Base-by-base conservation (phyloP, 257 asterid species). In the Penstemon barbatus region DNA sequence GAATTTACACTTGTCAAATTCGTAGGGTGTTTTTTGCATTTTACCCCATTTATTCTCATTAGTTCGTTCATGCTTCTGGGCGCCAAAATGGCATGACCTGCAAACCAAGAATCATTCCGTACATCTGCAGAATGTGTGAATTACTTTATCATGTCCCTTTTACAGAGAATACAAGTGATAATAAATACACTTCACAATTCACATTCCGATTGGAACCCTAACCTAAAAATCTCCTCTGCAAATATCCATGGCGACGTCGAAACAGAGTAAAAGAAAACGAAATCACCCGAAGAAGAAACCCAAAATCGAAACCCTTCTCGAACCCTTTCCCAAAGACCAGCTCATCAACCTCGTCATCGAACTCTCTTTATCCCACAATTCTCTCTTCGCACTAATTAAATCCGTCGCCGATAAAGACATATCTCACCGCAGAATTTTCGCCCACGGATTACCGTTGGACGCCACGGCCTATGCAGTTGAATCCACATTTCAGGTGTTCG, bases 381-480 rank as follows among this genome's bases (percentile, higher is more conserved):
- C 85, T 25, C 83, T 90, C 61, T 53, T 75, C 66, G 54, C 75
- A 74, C 75, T 74, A 36, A 59, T 93, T 70, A 78, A 73, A 50
- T 76, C 90, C 52, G 63, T 77, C 63, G 96, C 91, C 53, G 90
- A 87, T 63, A 79, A 72, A 33, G 96, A 92, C 57, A 72, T 88
- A 70, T 78, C 89, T 57, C 95, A 85, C 65, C 80, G 93, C 58
- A 92, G 88, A 69, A 62, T 92, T 37, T 92, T 92, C 68, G 77
- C 90, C 8, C 83, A 88, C 84, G 96, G 98, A 66, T 87, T 92
- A 52, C 82, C 83, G 8, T 87, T 88, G 83, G 95, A 90, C 19
- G 70, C 89, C 63, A 86, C 96, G 41, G 81, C 77, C 39, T 77
- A 77, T 1, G 46, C 64, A 9, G 71, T 90, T 1, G 57, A 75